Evolutionary conservation across 2,329 filamentous ascomycete species (phyloP).

Genomic region (Stagonosporopsis chrysanthemi): DNA sequence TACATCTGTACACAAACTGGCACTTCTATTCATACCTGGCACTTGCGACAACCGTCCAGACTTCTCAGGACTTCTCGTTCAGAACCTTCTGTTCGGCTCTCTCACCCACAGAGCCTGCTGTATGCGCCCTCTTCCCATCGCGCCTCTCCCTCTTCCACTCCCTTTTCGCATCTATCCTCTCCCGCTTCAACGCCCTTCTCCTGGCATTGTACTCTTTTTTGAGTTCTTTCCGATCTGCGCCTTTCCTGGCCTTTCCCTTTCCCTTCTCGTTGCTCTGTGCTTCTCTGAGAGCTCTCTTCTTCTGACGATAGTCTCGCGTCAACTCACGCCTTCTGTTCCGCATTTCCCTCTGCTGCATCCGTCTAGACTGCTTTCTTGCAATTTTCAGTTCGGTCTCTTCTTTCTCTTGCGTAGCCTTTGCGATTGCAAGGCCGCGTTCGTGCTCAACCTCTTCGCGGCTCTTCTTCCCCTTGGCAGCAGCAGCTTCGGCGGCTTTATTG

Average conservation of each 20-base stretch:
- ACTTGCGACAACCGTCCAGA: not conserved
- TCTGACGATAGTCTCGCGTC: conserved; percentile 25
- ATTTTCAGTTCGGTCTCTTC: conserved; percentile 28
- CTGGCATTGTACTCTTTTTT: conserved; percentile 34
- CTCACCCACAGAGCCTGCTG: conserved; percentile 2
- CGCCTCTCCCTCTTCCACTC: conserved; percentile 28
- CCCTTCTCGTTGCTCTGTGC: conserved; percentile 24
- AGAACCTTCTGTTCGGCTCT: conserved; percentile 9
- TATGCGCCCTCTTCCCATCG: conserved; percentile 9
- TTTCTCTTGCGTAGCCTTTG: conserved; percentile 31
- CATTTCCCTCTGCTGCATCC: conserved; percentile 20
- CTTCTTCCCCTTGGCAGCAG: conserved; percentile 37
- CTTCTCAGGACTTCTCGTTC: not conserved
- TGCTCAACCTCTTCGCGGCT: conserved; percentile 25
- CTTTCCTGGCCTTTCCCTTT: conserved; percentile 33
- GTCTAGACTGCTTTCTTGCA: conserved; percentile 28
- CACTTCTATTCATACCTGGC: too few species aligned
- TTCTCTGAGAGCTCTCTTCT: conserved; percentile 33
- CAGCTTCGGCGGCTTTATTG: conserved; percentile 26
- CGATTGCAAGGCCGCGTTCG: conserved; percentile 37
- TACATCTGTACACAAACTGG: too few species aligned
- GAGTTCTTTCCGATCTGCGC: conserved; percentile 30
- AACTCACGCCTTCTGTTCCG: conserved; percentile 22
- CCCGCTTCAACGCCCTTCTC: conserved; percentile 30
- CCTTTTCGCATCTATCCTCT: conserved; percentile 21